Evolutionary conservation across 345 rosid genomes (phyloP).

Genomic region (Syzygium grande): DNA sequence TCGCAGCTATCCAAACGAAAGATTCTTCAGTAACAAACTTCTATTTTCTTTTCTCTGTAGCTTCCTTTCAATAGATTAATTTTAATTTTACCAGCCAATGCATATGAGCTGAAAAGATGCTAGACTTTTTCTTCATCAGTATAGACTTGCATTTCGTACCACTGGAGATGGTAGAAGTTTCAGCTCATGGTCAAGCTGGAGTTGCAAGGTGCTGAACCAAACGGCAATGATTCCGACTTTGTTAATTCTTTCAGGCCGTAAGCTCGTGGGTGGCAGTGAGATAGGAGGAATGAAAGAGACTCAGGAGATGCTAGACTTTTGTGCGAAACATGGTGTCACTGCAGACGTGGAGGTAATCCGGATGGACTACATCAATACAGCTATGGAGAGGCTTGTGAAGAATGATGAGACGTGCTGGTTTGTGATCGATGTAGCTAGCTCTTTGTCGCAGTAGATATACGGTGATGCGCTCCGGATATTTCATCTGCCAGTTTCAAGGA

Average conservation of each 20-base stretch:
- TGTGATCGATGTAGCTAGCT: conserved; percentile 76
- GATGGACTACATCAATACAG: conserved; percentile 64
- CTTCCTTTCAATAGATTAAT: background rate
- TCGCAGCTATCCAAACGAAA: background rate
- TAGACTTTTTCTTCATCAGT: background rate
- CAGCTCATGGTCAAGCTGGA: background rate
- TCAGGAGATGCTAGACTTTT: conserved; percentile 16
- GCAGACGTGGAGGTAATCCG: conserved; percentile 73
- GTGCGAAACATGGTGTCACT: conserved; percentile 61
- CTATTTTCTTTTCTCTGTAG: background rate
- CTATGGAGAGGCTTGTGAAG: conserved; percentile 82
- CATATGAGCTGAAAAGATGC: background rate
- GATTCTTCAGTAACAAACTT: background rate
- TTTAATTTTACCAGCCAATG: background rate
- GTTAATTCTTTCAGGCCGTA: background rate
- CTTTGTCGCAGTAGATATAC: conserved; percentile 19
- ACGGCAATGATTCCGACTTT: background rate
- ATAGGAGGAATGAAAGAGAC: background rate
- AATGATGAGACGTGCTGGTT: conserved; percentile 80
- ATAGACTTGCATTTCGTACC: background rate
- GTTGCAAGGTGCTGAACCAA: background rate
- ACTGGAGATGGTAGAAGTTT: background rate
- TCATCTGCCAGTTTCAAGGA: background rate
- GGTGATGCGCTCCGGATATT: background rate
- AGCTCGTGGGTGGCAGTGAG: background rate